phyloP scores from a whole-genome alignment of 1,139 yeast species.

The Suhomyces wounanorum region DNA sequence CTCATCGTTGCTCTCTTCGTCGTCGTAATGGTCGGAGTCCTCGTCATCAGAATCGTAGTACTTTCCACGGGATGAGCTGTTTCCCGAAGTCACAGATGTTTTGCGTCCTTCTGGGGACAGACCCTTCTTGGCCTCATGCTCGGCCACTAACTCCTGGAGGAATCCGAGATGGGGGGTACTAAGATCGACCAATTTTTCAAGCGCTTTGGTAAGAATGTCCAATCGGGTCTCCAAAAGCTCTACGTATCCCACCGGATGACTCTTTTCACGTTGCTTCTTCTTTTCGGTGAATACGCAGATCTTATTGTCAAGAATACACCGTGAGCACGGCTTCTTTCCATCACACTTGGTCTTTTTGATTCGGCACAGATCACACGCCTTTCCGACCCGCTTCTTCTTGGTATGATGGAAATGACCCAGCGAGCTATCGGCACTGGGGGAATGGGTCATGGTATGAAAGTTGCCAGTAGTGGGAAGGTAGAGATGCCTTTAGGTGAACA shows the following conservation, averaged over 20 bases:
- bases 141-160: slow-evolving; percentile 24
- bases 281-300: slow-evolving; percentile 75
- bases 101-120: not conserved
- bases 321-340: slow-evolving; percentile 73
- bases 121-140: slow-evolving; percentile 10
- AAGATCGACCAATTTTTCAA: slow-evolving; percentile 43
- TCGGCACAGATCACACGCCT: slow-evolving; percentile 81
- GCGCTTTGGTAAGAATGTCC: slow-evolving; percentile 58
- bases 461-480: not conserved
- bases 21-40: slow-evolving; percentile 11
- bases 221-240: slow-evolving; percentile 70
- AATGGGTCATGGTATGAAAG: slow-evolving; percentile 5
- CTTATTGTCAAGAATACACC: slow-evolving; percentile 70
- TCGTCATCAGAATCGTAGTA: slow-evolving; percentile 12
- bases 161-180: slow-evolving; percentile 40
- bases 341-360: slow-evolving; percentile 77
- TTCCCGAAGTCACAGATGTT: not conserved
- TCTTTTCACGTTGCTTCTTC: slow-evolving; percentile 60
- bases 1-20: slow-evolving; percentile 4
- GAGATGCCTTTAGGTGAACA: not conserved
- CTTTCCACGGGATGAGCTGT: slow-evolving; percentile 3
- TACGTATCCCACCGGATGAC: slow-evolving; percentile 66
- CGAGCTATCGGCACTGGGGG: slow-evolving; percentile 6
- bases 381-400: slow-evolving; percentile 72
- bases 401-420: slow-evolving; percentile 12